Conservation (phyloP, 176 grass and related monocot species). For the Canna indica region DNA sequence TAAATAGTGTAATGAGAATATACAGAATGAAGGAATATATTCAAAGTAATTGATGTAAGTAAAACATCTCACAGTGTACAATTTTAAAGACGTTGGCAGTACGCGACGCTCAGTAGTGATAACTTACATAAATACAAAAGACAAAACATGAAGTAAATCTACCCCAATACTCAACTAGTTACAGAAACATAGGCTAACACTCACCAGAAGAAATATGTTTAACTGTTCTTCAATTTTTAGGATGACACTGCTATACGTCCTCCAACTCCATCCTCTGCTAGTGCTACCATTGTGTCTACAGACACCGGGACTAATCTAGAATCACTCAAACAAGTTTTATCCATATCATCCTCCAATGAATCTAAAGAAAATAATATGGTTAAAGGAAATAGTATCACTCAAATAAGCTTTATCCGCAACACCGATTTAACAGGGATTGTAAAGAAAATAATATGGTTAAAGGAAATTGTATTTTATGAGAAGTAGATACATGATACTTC, state of each 20-base stretch:
- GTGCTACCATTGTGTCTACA: too few species aligned
- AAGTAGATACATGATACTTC: too few species aligned
- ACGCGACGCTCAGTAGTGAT: constrained; percentile 57
- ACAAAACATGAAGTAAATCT: constrained; percentile 99
- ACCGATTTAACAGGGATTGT: too few species aligned
- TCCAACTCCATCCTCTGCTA: too few species aligned
- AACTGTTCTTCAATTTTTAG: constrained; percentile 12
- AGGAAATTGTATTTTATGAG: too few species aligned
- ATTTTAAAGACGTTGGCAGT: constrained; percentile 83
- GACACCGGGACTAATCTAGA: constrained; percentile 50
- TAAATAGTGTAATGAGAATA: neutral
- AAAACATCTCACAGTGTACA: constrained; percentile 56
- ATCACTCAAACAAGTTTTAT: too few species aligned
- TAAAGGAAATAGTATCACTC: too few species aligned
- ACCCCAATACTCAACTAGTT: constrained; percentile 23
- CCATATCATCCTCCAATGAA: too few species aligned
- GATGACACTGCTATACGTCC: constrained; percentile 94
- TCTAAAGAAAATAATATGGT: too few species aligned
- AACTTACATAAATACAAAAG: constrained; percentile 63
- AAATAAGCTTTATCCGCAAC: too few species aligned
- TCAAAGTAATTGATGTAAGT: neutral
- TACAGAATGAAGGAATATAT: neutral
- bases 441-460: too few species aligned
- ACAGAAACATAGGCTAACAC: neutral
- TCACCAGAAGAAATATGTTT: neutral